Conservation (phyloP, 305 asterid species). For the Fraxinus latifolia region DNA sequence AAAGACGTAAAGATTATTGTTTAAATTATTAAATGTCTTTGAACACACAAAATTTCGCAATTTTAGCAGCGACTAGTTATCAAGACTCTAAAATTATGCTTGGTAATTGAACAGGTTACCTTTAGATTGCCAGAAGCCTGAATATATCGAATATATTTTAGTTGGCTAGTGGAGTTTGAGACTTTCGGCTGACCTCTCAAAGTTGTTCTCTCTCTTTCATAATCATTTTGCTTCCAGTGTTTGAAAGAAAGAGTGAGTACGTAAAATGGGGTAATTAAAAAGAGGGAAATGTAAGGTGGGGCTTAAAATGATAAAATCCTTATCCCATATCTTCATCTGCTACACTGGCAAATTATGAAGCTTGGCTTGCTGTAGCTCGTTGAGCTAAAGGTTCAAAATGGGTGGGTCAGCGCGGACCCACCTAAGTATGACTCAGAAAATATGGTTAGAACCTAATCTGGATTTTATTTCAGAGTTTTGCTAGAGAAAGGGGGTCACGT, state of each 20-base stretch:
- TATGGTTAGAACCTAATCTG: background rate
- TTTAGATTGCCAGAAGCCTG: background rate
- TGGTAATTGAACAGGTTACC: background rate
- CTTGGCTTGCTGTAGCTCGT: background rate
- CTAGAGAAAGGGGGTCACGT: no score
- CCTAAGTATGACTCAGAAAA: background rate
- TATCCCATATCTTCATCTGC: slow-evolving; percentile 35
- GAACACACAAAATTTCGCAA: background rate
- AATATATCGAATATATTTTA: background rate
- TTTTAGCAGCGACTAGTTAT: background rate
- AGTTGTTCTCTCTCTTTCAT: background rate
- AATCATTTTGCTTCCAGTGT: background rate
- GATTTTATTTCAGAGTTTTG: background rate
- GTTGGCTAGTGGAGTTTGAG: background rate
- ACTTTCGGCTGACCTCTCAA: background rate
- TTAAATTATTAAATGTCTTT: background rate
- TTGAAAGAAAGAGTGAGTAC: background rate
- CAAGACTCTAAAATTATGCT: background rate
- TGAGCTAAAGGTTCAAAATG: background rate
- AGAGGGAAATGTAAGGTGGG: slow-evolving; percentile 54
- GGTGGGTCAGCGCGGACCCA: background rate
- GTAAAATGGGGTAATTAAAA: slow-evolving; percentile 22
- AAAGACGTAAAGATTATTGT: background rate
- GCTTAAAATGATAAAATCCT: slow-evolving; percentile 37
- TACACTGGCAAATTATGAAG: background rate